Base-by-base conservation (phyloP, 75 land plant species). In the Pinus taeda region DNA sequence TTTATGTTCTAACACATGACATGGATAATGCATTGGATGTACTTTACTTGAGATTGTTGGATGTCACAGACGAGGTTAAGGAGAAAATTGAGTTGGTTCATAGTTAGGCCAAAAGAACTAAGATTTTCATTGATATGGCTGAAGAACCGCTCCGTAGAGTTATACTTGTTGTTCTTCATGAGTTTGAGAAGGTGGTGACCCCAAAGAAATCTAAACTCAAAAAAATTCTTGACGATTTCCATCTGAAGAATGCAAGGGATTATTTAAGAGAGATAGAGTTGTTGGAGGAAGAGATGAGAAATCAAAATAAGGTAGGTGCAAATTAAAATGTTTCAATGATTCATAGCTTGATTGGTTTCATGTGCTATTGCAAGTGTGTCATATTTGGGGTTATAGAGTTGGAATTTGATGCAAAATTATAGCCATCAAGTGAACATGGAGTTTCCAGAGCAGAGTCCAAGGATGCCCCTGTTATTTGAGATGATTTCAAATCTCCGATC, bases 1-100 rank as follows among this genome's bases (percentile, higher is more conserved):
- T 93, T 55, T 74, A 91, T 36, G 72, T 45, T n/a, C 69, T 88
- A 4, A 83, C 83, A 12, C 81, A 78, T 26, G 90, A 88, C 73
- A 66, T 93, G 73, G 87, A 79, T 2, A 77, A 53, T 15, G 87
- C 81, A 1, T 80, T 93, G 59, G 88, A 88, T 59, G 73, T 86
- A 17, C 59, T 93, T 3, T 92, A 90, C 12, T 57, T 91, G 76
- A 82, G 80, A 29, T 73, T 89, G 59, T 82, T 91, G 15, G 80
- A 82, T 1, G 63, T 88, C 8, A 78, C 90, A 0, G 79, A 74
- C 4, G 96, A 93, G 69, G 83, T 84, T 0, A 82, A 72, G 56
- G 96, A 93, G 76, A 93, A 93, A 62, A 85, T 86, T 15, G 94
- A 89, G 72, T 85, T 93, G 21, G 78, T 93, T 39, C 87, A 85